Percentiles rank a stretch among this genome's conserved stretches.
phyloP scores from a whole-genome alignment of 2,329 filamentous ascomycete species.

The Trichoderma atroviride region DNA sequence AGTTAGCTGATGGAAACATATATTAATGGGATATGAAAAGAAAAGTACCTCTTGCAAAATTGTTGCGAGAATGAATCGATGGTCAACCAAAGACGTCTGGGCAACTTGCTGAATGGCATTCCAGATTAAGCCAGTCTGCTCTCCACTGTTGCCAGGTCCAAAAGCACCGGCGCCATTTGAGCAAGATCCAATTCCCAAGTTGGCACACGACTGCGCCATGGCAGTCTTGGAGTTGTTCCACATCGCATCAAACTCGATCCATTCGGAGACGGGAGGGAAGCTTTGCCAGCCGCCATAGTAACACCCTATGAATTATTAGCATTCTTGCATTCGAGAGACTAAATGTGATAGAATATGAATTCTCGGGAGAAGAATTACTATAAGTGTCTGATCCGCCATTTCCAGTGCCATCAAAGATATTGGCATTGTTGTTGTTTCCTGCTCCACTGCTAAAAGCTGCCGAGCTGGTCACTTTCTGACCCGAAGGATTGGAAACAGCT shows the following conservation, averaged over 20 bases:
- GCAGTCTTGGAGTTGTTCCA: constrained; percentile 19
- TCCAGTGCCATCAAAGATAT: constrained; percentile 12
- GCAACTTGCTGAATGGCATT: constrained; percentile 20
- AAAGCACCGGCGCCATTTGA: constrained; percentile 8
- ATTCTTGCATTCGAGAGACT: not conserved
- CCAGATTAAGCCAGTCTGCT: constrained; percentile 9
- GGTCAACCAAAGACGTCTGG: constrained; percentile 10
- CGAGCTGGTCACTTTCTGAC: constrained; percentile 7
- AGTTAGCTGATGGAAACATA: not conserved
- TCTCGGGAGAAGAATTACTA: not conserved
- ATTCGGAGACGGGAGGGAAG: constrained; percentile 8
- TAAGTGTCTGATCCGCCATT: constrained; percentile 8
- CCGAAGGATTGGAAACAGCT: constrained; percentile 13
- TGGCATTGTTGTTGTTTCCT: constrained; percentile 17
- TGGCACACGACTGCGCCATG: constrained; percentile 5
- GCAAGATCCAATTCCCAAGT: constrained; percentile 15
- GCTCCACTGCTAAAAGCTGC: constrained; percentile 17
- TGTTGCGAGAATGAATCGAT: constrained; percentile 18
- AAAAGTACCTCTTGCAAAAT: constrained; percentile 13
- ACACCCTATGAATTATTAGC: not conserved
- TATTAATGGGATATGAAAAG: not conserved
- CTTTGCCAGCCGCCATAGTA: constrained; percentile 11
- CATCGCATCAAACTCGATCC: constrained; percentile 17
- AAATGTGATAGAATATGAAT: not conserved
- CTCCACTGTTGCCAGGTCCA: constrained; percentile 10